A percentile compares a stretch with the other conserved stretches of the same genome.
Evolutionary conservation across 2,329 filamentous ascomycete species (phyloP).

Genomic region (Aureobasidium musti): DNA sequence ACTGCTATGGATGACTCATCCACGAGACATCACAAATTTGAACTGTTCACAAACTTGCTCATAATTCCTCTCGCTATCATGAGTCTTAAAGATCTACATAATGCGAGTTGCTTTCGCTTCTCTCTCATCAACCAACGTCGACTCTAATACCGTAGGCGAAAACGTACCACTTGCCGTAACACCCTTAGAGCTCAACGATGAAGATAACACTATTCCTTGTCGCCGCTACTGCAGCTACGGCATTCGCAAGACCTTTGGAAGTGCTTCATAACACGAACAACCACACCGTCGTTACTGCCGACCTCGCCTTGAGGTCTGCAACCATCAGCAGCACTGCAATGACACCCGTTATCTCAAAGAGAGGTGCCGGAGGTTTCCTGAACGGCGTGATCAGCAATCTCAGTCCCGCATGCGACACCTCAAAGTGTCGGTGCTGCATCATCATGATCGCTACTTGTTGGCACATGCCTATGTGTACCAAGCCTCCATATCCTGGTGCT

Average conservation of each 20-base stretch:
- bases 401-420: neutral
- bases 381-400: neutral
- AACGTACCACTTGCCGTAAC: no score
- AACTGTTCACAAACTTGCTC: no score
- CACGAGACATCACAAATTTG: no score
- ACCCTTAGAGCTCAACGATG: neutral
- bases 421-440: neutral
- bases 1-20: no score
- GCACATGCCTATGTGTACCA: neutral
- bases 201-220: neutral
- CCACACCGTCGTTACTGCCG: neutral
- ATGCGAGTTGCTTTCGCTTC: no score
- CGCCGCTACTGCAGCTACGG: neutral
- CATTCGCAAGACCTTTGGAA: neutral
- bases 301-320: neutral
- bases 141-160: no score
- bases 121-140: no score
- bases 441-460: neutral
- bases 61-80: no score
- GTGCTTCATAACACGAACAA: neutral
- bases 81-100: no score
- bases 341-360: neutral
- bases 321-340: neutral
- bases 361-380: neutral
- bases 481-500: neutral